phyloP scores from a whole-genome alignment of 768 basidiomycete species.

The Lentinula aciculospora region DNA sequence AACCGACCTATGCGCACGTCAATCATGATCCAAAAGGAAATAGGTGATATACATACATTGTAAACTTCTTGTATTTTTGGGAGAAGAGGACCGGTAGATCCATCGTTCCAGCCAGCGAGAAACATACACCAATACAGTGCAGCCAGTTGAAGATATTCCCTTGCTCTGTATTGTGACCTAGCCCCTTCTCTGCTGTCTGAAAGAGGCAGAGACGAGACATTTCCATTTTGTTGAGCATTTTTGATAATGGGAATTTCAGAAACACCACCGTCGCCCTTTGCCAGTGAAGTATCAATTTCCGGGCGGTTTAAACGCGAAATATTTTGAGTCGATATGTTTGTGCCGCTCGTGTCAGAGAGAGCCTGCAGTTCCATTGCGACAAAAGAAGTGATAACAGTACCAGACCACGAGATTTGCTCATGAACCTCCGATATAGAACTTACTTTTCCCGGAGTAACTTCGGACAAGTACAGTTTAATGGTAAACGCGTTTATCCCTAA shows the following conservation, averaged over 20 bases:
- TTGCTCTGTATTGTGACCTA: background rate
- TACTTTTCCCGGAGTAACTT: background rate
- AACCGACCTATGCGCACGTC: slow-evolving; percentile 30
- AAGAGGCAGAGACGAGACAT: too few species aligned
- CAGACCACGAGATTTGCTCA: too few species aligned
- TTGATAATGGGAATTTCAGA: background rate
- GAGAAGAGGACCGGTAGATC: slow-evolving; percentile 66
- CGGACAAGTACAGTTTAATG: background rate
- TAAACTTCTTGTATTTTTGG: slow-evolving; percentile 54
- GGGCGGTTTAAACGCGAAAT: background rate
- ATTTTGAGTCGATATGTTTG: background rate
- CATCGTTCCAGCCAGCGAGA: slow-evolving; percentile 76
- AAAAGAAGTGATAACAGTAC: background rate
- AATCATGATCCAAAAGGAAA: too few species aligned
- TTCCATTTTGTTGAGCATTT: too few species aligned
- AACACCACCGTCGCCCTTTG: background rate
- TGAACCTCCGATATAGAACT: background rate
- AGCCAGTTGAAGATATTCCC: slow-evolving; percentile 38
- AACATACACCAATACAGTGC: slow-evolving; percentile 53
- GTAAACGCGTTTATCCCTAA: background rate
- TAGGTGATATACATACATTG: background rate
- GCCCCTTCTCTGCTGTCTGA: background rate
- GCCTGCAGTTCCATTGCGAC: background rate
- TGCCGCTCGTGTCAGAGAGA: background rate
- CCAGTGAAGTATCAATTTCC: background rate